Conservation (phyloP, 495 filamentous ascomycete genomes). For the Parachaetomium inaequale region DNA sequence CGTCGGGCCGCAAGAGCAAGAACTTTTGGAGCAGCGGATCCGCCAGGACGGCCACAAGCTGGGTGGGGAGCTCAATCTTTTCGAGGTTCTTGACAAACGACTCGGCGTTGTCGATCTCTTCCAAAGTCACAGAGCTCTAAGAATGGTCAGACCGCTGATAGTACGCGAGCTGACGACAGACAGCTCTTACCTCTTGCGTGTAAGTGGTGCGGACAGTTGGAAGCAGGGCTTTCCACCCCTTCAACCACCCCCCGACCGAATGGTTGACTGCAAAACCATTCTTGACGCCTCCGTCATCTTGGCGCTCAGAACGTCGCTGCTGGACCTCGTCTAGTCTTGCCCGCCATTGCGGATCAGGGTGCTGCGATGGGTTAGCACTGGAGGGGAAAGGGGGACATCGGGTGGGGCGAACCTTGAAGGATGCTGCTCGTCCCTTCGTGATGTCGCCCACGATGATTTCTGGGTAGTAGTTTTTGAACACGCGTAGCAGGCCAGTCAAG, state of each 20-base stretch:
- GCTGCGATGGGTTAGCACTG: constrained; percentile 40
- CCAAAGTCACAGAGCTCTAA: constrained; percentile 63
- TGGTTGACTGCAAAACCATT: constrained; percentile 54
- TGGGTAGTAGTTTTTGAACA: constrained; percentile 88
- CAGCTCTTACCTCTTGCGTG: constrained; percentile 55
- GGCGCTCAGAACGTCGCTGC: constrained; percentile 50
- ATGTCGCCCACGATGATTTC: constrained; percentile 76
- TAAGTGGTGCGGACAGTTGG: constrained; percentile 72
- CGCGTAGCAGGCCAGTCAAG: constrained; percentile 69
- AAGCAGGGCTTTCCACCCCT: constrained; percentile 45
- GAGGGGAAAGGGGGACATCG: too few species aligned
- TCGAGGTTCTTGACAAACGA: constrained; percentile 74
- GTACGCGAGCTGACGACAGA: too few species aligned
- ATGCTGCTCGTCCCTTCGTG: constrained; percentile 49
- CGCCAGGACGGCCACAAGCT: constrained; percentile 70
- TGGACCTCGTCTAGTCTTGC: constrained; percentile 64
- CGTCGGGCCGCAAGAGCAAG: constrained; percentile 59
- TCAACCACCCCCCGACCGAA: constrained; percentile 45
- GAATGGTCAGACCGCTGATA: not conserved
- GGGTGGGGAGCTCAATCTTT: constrained; percentile 74
- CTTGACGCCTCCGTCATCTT: constrained; percentile 29
- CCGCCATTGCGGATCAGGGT: constrained; percentile 77
- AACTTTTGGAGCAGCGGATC: constrained; percentile 79
- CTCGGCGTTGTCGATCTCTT: constrained; percentile 70
- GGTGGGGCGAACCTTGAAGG: constrained; percentile 48